Base-by-base conservation (phyloP, 1,284 basidiomycete genomes). In the Veloporphyrellus conicus region DNA sequence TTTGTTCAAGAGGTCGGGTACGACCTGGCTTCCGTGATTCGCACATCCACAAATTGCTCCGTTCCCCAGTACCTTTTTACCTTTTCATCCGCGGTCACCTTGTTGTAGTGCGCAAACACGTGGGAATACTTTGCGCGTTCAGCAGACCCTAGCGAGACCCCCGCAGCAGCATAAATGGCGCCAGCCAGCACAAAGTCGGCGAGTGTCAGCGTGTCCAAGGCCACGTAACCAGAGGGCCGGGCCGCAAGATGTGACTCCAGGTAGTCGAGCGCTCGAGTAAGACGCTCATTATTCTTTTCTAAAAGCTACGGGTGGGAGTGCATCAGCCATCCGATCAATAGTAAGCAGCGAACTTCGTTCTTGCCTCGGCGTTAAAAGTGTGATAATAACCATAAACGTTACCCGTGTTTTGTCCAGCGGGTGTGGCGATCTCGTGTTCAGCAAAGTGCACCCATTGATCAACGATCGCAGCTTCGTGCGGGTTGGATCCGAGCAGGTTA, bases 201-300 rank as follows among this genome's bases (percentile, higher is more conserved):
- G 41, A 81, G 68, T 43, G 79, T 77, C 64, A 82, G 68, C 53
- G 77, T 74, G 65, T 82, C 75, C 50, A 72, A 72, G 43, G 79
- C 78, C 49, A 82, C 66, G 33, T 54, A 50, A 5, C 46, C 54
- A 71, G 74, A 82, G 2, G 43, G 16, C 27, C 49, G 37, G 42
- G 78, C 77, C 56, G 70, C 66, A 54, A 83, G 74, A 60, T 72
- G 57, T 39, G 68, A 59, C 66, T 83, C 72, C 50, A 82, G 65
- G 56, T 62, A 57, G 6, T 46, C 50, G 35, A 74, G 58, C 12
- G 59, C 54, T 34, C 51, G 61, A 41, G 38, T 52, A 22, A 62
- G 23, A 12, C 47, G 54, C 22, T 65, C 59, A 2, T 7, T 1
- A 0, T 43, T 36, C 11, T 38, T 47, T 14, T 48, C 36, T 34